Conservation (phyloP, 1,284 basidiomycete species). For the Ustilago sp. region DNA sequence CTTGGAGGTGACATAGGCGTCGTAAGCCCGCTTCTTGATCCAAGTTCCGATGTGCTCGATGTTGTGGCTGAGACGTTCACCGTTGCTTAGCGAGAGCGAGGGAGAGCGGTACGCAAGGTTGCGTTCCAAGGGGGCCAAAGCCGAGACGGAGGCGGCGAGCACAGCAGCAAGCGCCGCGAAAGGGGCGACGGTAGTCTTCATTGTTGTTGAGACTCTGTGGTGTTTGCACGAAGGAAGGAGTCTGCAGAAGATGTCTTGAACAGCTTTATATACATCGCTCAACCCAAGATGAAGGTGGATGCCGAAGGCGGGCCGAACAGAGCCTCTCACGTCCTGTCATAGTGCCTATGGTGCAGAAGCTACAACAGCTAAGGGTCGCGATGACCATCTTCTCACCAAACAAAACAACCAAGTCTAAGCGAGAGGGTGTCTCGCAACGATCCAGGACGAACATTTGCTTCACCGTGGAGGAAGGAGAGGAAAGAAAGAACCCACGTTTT, state of each 20-base stretch:
- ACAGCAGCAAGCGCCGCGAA: conserved; percentile 35
- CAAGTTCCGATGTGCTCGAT: conserved; percentile 34
- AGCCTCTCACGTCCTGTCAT: neutral
- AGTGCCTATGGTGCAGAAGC: neutral
- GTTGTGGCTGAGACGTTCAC: conserved; percentile 48
- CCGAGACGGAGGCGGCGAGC: conserved; percentile 39
- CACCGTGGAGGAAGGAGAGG: neutral
- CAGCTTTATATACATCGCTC: neutral
- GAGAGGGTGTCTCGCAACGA: neutral
- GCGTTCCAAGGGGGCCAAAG: conserved; percentile 50
- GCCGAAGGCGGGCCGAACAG: neutral
- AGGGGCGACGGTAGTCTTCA: conserved; percentile 32
- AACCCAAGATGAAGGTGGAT: neutral
- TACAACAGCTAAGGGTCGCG: neutral
- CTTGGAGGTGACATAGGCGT: conserved; percentile 36
- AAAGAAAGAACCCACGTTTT: neutral
- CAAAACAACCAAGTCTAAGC: neutral
- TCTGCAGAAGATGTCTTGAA: neutral
- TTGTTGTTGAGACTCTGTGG: conserved; percentile 9
- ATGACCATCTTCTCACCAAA: neutral
- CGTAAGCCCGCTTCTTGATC: conserved; percentile 46
- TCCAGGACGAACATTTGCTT: neutral
- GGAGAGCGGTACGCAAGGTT: conserved; percentile 60
- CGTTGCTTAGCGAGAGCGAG: conserved; percentile 37
- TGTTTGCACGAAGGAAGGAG: neutral